Conservation (phyloP, 2,329 filamentous ascomycete species). For the Colletotrichum navitas region DNA sequence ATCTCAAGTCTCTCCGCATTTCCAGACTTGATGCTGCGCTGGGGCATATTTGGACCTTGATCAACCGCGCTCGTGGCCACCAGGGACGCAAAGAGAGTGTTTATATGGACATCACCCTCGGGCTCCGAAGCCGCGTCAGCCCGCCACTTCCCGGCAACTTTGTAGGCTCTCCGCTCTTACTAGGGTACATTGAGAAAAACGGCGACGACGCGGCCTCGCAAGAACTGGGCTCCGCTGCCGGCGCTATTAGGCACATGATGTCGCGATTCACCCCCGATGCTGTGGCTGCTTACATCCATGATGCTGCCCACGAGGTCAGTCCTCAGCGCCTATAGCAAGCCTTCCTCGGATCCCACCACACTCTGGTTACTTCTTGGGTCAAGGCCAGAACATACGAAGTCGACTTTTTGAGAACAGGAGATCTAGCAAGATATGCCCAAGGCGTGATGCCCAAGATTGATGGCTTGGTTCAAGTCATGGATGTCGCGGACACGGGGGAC, state of each 20-base stretch:
- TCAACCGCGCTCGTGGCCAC: conserved; percentile 56
- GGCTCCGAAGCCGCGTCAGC: conserved; percentile 53
- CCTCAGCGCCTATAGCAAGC: conserved; percentile 63
- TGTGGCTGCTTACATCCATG: conserved; percentile 57
- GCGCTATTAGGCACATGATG: conserved; percentile 52
- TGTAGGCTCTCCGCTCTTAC: conserved; percentile 59
- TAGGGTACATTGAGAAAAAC: conserved; percentile 51
- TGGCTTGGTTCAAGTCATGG: conserved; percentile 58
- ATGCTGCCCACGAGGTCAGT: conserved; percentile 56
- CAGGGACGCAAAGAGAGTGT: conserved; percentile 47
- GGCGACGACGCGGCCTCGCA: background rate
- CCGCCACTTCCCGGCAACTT: conserved; percentile 57
- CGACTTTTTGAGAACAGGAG: conserved; percentile 51
- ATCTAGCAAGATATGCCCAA: conserved; percentile 54
- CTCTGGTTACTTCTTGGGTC: conserved; percentile 60
- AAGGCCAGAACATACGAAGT: conserved; percentile 54
- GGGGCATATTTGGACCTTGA: conserved; percentile 59
- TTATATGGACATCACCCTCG: conserved; percentile 57
- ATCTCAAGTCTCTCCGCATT: conserved; percentile 43
- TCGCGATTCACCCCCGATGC: conserved; percentile 52
- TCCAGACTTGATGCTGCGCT: conserved; percentile 60
- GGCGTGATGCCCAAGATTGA: conserved; percentile 57
- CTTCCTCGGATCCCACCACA: conserved; percentile 58
- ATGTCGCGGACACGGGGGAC: conserved; percentile 49
- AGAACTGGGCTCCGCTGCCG: conserved; percentile 45